A percentile compares a stretch with the other conserved stretches of the same genome.
Evolutionary conservation across 1,284 basidiomycete species (phyloP).

Genomic region (Exobasidium rhododendri): DNA sequence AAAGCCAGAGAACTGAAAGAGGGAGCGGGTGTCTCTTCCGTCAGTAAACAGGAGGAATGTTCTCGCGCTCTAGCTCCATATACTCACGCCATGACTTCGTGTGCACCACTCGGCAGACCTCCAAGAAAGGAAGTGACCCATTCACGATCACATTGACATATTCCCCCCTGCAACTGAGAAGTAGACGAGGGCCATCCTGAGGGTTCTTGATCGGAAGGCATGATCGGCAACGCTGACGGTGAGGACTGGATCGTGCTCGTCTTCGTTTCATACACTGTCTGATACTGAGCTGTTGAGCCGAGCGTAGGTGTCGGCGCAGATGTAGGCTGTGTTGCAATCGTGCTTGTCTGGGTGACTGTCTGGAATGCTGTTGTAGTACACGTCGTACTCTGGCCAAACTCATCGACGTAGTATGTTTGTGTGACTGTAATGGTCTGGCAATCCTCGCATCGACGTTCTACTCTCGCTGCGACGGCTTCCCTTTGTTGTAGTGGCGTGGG

Average conservation of each 20-base stretch:
- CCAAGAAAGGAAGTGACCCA: neutral
- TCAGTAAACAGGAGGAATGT: too few species aligned
- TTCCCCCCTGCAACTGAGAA: neutral
- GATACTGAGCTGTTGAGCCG: neutral
- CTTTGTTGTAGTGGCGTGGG: neutral
- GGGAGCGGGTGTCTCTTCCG: too few species aligned
- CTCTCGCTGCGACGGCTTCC: neutral
- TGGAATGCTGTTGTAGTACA: slow-evolving; percentile 6
- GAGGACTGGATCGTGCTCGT: slow-evolving; percentile 3
- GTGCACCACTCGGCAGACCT: neutral
- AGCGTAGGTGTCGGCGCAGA: neutral
- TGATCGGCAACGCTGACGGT: neutral
- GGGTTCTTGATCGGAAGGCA: neutral
- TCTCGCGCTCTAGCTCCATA: too few species aligned
- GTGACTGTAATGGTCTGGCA: slow-evolving; percentile 6
- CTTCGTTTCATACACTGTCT: neutral
- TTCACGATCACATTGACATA: neutral
- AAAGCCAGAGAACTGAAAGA: slow-evolving; percentile 4
- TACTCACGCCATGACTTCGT: slow-evolving; percentile 10
- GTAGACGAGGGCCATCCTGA: neutral
- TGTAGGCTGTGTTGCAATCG: neutral
- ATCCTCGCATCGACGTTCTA: neutral
- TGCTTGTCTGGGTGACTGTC: neutral
- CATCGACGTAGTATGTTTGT: slow-evolving; percentile 1
- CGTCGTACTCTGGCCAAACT: slow-evolving; percentile 6